Evolutionary conservation across 2,329 filamentous ascomycete species (phyloP), one percentile per base, ranked within the genome.

Genomic region (Sclerotinia subarctica): DNA sequence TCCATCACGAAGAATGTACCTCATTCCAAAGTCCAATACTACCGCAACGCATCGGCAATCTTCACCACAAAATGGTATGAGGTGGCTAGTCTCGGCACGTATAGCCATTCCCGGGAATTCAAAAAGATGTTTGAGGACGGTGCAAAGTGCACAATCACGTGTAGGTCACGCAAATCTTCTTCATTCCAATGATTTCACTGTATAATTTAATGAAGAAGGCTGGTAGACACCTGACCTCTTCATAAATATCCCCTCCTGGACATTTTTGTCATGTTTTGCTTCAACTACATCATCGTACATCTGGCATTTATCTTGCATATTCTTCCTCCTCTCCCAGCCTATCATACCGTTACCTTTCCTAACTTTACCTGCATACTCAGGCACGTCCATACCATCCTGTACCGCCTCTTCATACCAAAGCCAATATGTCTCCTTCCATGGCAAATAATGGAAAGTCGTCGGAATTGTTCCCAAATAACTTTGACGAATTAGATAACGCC

Each of bases 401-500:
- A 38, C 56, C 67, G 52, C 56, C 63, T 60, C 47, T 64, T 24
- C 56, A 64, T 56, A 63, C 59, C 67, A 67, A 21, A 38, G 47
- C 47, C 26, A 64, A 24, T 35, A 77, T 77, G 76, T 72, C 76
- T 64, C 74, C 73, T 66, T 69, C 71, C 15, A 60, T 47, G 21
- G 38, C 47, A 17, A 68, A 82, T 2, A 24, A 26, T n/a, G 60
- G 83, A 79, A 86, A 84, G 82, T 80, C 80, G 69, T 77, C 79
- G 74, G 82, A 83, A 68, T 83, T 83, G 80, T 81, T 84, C 72
- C 78, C 78, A 69, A 78, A 80, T 72, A 74, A 75, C 66, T 79
- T 78, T 63, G 79, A 82, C 70, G 85, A 87, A 76, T 81, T 85
- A 69, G 83, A 83, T 78, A 84, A 85, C 78, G 84, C 85, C 77